Evolutionary conservation across 306 rosid genomes (phyloP).

Genomic region (Ormosia emarginata): DNA sequence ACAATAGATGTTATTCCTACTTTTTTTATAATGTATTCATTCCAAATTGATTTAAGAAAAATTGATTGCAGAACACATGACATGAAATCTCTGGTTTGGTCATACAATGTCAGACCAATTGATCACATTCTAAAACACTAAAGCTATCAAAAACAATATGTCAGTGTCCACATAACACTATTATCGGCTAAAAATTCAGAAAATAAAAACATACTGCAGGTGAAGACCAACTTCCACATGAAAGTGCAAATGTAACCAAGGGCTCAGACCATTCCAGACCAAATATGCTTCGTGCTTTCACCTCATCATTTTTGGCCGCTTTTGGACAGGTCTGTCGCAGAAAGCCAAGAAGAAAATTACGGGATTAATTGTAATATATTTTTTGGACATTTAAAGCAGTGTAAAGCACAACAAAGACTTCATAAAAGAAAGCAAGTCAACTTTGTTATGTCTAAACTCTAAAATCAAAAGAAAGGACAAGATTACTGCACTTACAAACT

Average conservation of each 20-base stretch:
- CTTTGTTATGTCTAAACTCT: not conserved
- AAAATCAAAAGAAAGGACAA: not conserved
- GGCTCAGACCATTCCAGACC: slow-evolving; percentile 93
- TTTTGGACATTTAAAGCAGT: not conserved
- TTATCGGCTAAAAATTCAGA: not conserved
- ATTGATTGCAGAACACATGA: not conserved
- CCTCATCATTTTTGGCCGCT: slow-evolving; percentile 77
- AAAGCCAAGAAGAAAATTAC: slow-evolving; percentile 16
- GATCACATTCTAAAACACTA: not conserved
- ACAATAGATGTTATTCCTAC: too few species aligned
- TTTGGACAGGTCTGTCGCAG: slow-evolving; percentile 72
- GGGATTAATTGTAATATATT: not conserved
- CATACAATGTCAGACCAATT: not conserved
- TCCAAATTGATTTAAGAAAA: not conserved
- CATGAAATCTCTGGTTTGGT: not conserved
- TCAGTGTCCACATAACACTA: not conserved
- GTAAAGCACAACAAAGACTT: not conserved
- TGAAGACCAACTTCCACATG: slow-evolving; percentile 99
- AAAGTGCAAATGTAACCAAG: slow-evolving; percentile 90
- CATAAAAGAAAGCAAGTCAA: not conserved
- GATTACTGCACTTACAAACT: slow-evolving; percentile 61
- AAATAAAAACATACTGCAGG: slow-evolving; percentile 71
- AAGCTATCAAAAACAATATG: not conserved
- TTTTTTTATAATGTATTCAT: too few species aligned
- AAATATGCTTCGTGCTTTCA: slow-evolving; percentile 66